Conservation (phyloP, 1,139 yeast species). For the Protomyces macrosporus region DNA sequence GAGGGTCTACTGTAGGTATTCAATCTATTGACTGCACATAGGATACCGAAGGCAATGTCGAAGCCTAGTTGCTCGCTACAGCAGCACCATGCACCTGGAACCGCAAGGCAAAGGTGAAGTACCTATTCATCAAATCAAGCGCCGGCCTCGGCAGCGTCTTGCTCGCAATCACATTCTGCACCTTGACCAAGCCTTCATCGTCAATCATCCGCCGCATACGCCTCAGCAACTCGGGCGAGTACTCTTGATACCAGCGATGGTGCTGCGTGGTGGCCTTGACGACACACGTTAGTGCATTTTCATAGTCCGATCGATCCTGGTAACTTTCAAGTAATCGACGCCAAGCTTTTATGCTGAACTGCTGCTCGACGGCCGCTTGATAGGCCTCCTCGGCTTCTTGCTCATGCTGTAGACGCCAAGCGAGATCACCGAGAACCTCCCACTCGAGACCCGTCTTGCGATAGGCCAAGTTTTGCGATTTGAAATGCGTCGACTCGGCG, state of each 20-base stretch:
- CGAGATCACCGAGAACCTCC: slow-evolving; percentile 83
- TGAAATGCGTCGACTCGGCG: slow-evolving; percentile 77
- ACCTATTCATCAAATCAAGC: slow-evolving; percentile 30
- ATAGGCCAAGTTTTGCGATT: slow-evolving; percentile 66
- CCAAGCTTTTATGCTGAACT: slow-evolving; percentile 77
- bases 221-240: slow-evolving; percentile 9
- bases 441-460: slow-evolving; percentile 84
- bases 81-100: slow-evolving; percentile 30
- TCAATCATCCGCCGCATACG: slow-evolving; percentile 25
- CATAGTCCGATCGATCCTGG: slow-evolving; percentile 38
- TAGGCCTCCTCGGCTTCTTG: slow-evolving; percentile 79
- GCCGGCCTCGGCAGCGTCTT: slow-evolving; percentile 32
- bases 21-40: too few species aligned
- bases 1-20: too few species aligned
- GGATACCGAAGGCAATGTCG: too few species aligned
- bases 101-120: slow-evolving; percentile 30
- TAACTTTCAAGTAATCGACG: slow-evolving; percentile 68
- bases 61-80: background rate
- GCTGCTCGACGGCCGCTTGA: slow-evolving; percentile 63
- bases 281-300: slow-evolving; percentile 60
- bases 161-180: slow-evolving; percentile 32
- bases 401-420: slow-evolving; percentile 69
- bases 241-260: slow-evolving; percentile 91
- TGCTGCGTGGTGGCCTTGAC: slow-evolving; percentile 87
- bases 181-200: slow-evolving; percentile 28